phyloP scores from a whole-genome alignment of 2,329 filamentous ascomycete species.

The Xylariomycetidae sp. region DNA sequence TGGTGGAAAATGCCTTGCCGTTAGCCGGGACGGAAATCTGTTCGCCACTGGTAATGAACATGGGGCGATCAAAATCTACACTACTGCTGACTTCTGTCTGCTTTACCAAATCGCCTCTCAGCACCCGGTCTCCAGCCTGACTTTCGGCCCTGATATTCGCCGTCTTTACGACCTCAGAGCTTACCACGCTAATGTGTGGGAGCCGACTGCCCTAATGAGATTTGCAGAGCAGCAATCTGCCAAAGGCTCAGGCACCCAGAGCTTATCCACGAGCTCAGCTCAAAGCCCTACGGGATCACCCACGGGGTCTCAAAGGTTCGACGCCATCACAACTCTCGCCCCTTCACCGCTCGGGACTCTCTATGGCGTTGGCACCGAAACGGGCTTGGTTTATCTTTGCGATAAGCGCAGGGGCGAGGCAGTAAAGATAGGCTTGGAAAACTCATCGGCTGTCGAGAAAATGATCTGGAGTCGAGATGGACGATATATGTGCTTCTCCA shows the following conservation, averaged over 20 bases:
- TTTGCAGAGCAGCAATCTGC: constrained; percentile 13
- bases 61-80: constrained; percentile 23
- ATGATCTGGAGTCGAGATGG: constrained; percentile 21
- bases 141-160: constrained; percentile 19
- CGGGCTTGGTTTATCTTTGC: constrained; percentile 13
- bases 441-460: constrained; percentile 18
- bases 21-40: constrained; percentile 24
- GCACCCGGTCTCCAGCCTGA: constrained; percentile 16
- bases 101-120: constrained; percentile 25
- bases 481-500: constrained; percentile 9
- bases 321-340: constrained; percentile 17
- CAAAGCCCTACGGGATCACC: constrained; percentile 2
- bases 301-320: constrained; percentile 8
- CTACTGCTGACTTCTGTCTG: constrained; percentile 16
- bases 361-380: constrained; percentile 21
- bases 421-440: constrained; percentile 8
- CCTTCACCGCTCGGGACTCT: constrained; percentile 10
- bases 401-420: constrained; percentile 10
- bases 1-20: constrained; percentile 15
- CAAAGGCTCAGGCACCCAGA: neutral
- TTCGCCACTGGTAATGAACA: constrained; percentile 22
- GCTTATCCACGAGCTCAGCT: constrained; percentile 7
- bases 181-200: constrained; percentile 24
- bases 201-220: constrained; percentile 18
- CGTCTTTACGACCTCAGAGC: constrained; percentile 26